A percentile compares a stretch with the other conserved stretches of the same genome.
Evolutionary conservation across 176 grass and related monocot species (phyloP).

Genomic region (Aegilops tauschii): DNA sequence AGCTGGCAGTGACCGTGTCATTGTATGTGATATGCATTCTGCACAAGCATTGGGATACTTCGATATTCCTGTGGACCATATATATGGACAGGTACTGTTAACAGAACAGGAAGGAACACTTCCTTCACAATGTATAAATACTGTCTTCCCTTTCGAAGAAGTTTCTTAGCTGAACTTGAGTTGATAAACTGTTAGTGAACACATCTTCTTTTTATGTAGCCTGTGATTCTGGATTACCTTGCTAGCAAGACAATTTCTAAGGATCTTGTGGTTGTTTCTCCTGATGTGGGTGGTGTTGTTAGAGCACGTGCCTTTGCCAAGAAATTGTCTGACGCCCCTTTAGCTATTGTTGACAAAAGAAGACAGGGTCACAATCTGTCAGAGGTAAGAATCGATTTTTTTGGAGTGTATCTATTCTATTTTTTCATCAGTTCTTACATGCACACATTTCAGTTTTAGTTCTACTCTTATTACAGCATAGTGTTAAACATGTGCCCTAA

Average conservation of each 20-base stretch:
- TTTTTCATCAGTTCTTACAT: not conserved
- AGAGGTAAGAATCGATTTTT: conserved; percentile 42
- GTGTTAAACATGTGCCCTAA: not conserved
- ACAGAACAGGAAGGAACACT: not conserved
- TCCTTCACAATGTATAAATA: not conserved
- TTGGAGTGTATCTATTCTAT: not conserved
- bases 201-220: conserved; percentile 44
- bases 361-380: conserved; percentile 94
- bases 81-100: conserved; percentile 72
- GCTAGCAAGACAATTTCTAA: conserved; percentile 83
- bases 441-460: not conserved
- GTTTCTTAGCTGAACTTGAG: not conserved
- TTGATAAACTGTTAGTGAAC: not conserved
- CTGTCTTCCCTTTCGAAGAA: not conserved
- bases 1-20: conserved; percentile 87
- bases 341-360: conserved; percentile 99
- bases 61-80: conserved; percentile 96
- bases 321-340: conserved; percentile 78
- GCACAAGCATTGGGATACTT: conserved; percentile 98
- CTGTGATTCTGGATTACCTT: conserved; percentile 97
- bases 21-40: conserved; percentile 96
- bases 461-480: not conserved
- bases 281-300: conserved; percentile 93
- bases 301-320: conserved; percentile 89
- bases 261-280: conserved; percentile 94